These are phyloP conservation scores for Fonsecaea erecta DNA, from an alignment of 2,329 filamentous ascomycete genomes.

Conservation along the genomic window DNA sequence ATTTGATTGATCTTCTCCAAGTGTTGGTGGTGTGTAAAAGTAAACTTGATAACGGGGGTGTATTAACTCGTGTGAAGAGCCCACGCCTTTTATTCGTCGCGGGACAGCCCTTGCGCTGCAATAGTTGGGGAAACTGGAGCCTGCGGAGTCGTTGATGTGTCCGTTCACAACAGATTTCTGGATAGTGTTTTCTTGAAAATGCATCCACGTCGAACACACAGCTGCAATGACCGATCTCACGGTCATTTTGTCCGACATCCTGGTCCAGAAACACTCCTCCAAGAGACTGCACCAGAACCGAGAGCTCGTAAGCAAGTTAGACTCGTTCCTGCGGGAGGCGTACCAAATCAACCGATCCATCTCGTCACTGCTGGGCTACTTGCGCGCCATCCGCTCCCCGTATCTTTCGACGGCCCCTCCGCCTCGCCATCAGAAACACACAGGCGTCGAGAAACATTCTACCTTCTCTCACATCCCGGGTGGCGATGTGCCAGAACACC, in stretches of 20 bases:
- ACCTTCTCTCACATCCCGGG: slow-evolving; percentile 44
- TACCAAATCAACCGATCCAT: slow-evolving; percentile 92
- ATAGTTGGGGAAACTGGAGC: slow-evolving; percentile 11
- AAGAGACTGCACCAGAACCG: slow-evolving; percentile 8
- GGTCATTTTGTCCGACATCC: slow-evolving; percentile 28
- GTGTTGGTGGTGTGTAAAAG: neutral
- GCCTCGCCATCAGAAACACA: slow-evolving; percentile 45
- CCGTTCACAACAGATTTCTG: neutral
- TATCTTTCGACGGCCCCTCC: slow-evolving; percentile 79
- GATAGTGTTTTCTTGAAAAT: neutral
- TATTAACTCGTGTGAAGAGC: no score
- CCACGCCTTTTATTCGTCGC: no score
- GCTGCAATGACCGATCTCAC: slow-evolving; percentile 31
- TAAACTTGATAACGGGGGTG: neutral
- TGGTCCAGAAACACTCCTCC: slow-evolving; percentile 33
- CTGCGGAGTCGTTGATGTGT: slow-evolving; percentile 10
- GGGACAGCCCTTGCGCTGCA: neutral
- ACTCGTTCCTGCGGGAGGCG: slow-evolving; percentile 91
- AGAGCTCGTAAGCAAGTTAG: slow-evolving; percentile 55
- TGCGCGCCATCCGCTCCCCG: slow-evolving; percentile 80
- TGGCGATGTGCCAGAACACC: slow-evolving; percentile 52
- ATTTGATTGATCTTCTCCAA: neutral
- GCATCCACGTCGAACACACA: neutral
- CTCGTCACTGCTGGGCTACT: slow-evolving; percentile 74
- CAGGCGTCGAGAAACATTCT: slow-evolving; percentile 40